These are phyloP conservation scores for Exsudoporus floridanus DNA, from an alignment of 1,284 basidiomycete genomes.

Conservation along the genomic window DNA sequence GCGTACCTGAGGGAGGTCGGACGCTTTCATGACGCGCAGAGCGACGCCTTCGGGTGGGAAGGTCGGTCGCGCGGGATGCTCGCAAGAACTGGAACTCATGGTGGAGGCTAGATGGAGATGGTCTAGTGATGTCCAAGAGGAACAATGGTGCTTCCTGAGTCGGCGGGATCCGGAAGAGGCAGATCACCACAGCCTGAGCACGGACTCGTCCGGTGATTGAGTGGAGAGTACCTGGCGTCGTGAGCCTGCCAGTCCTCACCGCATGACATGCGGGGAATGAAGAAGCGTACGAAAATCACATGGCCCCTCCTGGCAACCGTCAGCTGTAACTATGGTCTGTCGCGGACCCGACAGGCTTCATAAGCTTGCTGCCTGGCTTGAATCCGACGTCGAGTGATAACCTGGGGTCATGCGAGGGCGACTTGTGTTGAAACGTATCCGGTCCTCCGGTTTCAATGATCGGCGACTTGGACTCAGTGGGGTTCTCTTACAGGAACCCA, in stretches of 20 bases:
- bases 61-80: background rate
- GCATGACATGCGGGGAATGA: background rate
- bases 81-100: conserved; percentile 13
- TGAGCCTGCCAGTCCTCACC: background rate
- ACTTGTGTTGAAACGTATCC: background rate
- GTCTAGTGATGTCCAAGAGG: background rate
- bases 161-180: conserved; percentile 21
- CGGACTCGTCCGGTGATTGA: background rate
- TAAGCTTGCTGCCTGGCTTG: background rate
- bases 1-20: conserved; percentile 43
- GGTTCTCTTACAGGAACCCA: too few relatives aligned
- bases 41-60: conserved; percentile 14
- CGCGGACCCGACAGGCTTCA: background rate
- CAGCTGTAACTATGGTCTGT: background rate
- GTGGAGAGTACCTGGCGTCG: background rate
- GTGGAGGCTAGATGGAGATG: background rate
- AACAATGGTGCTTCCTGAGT: background rate
- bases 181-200: background rate
- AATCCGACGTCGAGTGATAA: background rate
- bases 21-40: conserved; percentile 36
- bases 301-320: background rate
- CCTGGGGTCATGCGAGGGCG: too few relatives aligned
- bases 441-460: background rate
- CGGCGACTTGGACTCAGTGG: too few relatives aligned
- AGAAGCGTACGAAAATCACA: background rate